A percentile compares a stretch with the other conserved stretches of the same genome.
Evolutionary conservation across 2,329 filamentous ascomycete genomes (phyloP).

Genomic region (Hypomyces rosellus): DNA sequence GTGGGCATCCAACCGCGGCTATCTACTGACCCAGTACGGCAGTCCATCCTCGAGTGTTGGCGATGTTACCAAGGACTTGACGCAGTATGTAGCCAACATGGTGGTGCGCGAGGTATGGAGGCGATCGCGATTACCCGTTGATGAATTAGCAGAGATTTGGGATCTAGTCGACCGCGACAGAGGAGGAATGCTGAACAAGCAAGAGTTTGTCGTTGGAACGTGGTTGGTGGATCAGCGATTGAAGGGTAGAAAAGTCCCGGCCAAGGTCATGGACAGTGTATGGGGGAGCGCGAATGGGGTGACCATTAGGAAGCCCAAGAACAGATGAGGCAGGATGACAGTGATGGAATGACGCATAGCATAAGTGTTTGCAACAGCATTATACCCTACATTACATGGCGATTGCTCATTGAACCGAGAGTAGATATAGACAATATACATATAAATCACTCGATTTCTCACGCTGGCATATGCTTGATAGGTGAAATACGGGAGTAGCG

Average conservation of each 20-base stretch:
- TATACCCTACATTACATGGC: no score
- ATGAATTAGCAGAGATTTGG: conserved; percentile 71
- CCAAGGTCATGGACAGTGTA: conserved; percentile 64
- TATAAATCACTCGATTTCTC: no score
- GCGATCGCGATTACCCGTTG: conserved; percentile 58
- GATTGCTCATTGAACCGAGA: no score
- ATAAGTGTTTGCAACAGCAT: no score
- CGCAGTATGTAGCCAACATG: conserved; percentile 56
- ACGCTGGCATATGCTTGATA: no score
- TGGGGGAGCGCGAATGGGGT: conserved; percentile 62
- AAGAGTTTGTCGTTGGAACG: conserved; percentile 76
- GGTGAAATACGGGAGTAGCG: no score
- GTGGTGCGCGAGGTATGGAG: conserved; percentile 71
- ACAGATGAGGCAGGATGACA: conserved; percentile 12
- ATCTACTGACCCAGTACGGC: conserved; percentile 33
- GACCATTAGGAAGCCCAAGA: conserved; percentile 29
- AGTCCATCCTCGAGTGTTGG: conserved; percentile 14
- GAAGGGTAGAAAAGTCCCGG: conserved; percentile 71
- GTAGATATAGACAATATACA: no score
- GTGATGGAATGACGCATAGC: no score
- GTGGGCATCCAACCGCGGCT: conserved; percentile 74
- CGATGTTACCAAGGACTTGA: conserved; percentile 20
- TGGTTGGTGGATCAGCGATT: conserved; percentile 78
- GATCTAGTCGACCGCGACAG: conserved; percentile 59
- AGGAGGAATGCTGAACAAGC: conserved; percentile 52